These are phyloP conservation scores for Candida labiduridarum DNA, from an alignment of 1,139 yeast species.

Conservation along the genomic window DNA sequence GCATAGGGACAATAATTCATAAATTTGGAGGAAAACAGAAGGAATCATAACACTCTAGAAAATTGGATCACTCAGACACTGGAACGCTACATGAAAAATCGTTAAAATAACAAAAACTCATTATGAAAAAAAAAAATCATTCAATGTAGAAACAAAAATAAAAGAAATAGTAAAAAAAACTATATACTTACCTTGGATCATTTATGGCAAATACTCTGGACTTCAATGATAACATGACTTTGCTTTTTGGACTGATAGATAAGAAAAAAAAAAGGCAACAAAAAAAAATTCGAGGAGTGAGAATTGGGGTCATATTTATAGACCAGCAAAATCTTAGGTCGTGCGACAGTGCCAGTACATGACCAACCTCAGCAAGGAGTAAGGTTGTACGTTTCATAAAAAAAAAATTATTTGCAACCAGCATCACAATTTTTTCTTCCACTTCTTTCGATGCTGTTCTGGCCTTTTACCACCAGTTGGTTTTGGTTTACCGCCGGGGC, in stretches of 20 bases:
- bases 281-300: neutral
- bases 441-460: no score
- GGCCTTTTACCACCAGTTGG: no score
- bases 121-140: neutral
- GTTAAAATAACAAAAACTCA: neutral
- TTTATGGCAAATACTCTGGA: constrained; percentile 11
- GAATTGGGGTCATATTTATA: neutral
- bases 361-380: neutral
- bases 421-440: no score
- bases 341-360: neutral
- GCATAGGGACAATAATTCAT: neutral
- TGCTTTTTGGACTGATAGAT: neutral
- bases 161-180: neutral
- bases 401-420: no score
- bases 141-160: neutral
- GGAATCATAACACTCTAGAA: neutral
- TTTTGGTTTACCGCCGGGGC: no score
- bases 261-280: neutral
- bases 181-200: constrained; percentile 6
- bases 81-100: neutral
- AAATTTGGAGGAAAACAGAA: neutral
- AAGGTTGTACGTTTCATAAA: neutral
- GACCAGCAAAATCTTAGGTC: neutral
- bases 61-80: neutral
- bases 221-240: constrained; percentile 11